Conservation (phyloP, 805 yeast species). For the Hanseniaspora clermontiae region DNA sequence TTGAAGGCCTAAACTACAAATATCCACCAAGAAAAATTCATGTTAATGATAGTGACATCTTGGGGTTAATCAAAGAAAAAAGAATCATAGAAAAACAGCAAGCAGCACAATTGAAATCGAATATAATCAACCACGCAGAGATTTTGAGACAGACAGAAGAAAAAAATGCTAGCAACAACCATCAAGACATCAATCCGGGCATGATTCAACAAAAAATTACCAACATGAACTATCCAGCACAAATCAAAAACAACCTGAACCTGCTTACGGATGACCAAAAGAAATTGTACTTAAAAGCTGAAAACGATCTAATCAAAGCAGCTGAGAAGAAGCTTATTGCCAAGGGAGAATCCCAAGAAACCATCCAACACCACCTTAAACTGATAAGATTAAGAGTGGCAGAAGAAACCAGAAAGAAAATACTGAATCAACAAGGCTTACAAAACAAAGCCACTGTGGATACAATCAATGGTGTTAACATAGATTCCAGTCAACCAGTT, state of each 20-base stretch:
- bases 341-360: conserved; percentile 9
- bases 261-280: conserved; percentile 10
- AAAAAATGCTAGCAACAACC: not conserved
- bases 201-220: conserved; percentile 7
- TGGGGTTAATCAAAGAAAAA: conserved; percentile 21
- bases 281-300: conserved; percentile 11
- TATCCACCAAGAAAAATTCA: conserved; percentile 83
- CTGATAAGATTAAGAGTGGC: conserved; percentile 10
- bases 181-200: not conserved
- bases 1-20: conserved; percentile 56
- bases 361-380: conserved; percentile 11
- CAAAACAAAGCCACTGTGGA: not conserved
- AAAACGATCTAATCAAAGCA: conserved; percentile 10
- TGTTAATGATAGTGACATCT: conserved; percentile 74
- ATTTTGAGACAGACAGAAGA: not conserved
- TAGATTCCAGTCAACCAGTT: conserved; percentile 1
- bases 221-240: conserved; percentile 2
- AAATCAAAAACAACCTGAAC: conserved; percentile 3
- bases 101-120: conserved; percentile 12
- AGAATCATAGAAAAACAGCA: conserved; percentile 19
- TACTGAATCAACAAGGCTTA: not conserved
- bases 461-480: not conserved
- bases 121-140: not conserved
- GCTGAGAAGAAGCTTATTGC: conserved; percentile 12
- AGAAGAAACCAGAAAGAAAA: conserved; percentile 11